Evolutionary conservation across 2,329 filamentous ascomycete genomes (phyloP).

Genomic region (Phaeosphaeriaceae sp.): DNA sequence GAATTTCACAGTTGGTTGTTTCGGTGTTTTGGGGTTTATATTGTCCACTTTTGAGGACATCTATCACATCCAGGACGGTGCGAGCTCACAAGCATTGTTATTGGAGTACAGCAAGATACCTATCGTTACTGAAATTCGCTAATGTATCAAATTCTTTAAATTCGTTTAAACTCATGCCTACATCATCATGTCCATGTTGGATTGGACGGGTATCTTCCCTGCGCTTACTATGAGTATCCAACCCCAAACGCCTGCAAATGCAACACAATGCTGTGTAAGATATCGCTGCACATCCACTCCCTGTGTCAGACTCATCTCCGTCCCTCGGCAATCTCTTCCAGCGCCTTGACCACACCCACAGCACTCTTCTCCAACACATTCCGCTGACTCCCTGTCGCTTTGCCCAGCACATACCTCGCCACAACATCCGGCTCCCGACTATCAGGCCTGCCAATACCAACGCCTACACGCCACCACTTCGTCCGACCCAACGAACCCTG

Average conservation of each 20-base stretch:
- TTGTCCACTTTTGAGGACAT: too few relatives aligned
- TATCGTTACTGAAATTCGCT: conserved; percentile 9
- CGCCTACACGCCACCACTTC: conserved; percentile 67
- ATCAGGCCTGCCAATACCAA: conserved; percentile 86
- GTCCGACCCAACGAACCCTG: conserved; percentile 38
- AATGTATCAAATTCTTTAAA: conserved; percentile 8
- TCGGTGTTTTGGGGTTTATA: neutral
- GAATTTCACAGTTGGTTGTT: neutral
- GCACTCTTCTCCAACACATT: conserved; percentile 55
- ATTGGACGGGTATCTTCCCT: conserved; percentile 10
- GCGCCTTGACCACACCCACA: conserved; percentile 57
- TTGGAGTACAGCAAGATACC: conserved; percentile 32
- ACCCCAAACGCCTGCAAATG: conserved; percentile 7
- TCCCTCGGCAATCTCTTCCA: conserved; percentile 59
- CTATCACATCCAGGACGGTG: neutral
- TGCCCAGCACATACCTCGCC: conserved; percentile 76
- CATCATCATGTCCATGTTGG: neutral
- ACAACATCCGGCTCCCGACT: conserved; percentile 72
- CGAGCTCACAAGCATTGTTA: conserved; percentile 9
- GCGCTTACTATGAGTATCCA: neutral
- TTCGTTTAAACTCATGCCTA: conserved; percentile 4
- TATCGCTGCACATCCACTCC: conserved; percentile 4
- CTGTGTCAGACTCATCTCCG: conserved; percentile 15
- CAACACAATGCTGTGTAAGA: conserved; percentile 5
- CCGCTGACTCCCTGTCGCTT: conserved; percentile 60